phyloP scores from a whole-genome alignment of 441 rosid species.

The Syzygium syzygioides region DNA sequence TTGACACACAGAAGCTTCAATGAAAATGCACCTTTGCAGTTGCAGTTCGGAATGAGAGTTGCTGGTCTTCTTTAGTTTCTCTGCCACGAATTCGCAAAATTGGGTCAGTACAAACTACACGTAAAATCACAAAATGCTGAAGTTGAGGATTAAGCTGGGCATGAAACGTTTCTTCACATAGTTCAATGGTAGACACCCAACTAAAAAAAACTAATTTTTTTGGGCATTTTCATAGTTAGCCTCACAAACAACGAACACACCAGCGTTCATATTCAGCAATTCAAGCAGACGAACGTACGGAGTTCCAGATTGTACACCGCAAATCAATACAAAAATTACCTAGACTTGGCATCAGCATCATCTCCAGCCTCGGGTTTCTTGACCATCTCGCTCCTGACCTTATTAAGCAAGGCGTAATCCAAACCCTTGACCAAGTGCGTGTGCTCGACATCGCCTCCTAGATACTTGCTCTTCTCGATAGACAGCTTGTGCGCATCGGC shows the following conservation, averaged over 20 bases:
- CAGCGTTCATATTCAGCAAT: background rate
- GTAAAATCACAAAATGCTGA: background rate
- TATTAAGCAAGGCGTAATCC: conserved; percentile 87
- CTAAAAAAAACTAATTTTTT: background rate
- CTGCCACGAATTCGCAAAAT: conserved; percentile 23
- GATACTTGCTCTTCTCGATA: conserved; percentile 97
- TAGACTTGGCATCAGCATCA: conserved; percentile 50
- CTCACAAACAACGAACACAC: background rate
- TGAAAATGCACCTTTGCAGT: conserved; percentile 62
- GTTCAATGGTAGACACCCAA: background rate
- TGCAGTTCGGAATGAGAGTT: conserved; percentile 72
- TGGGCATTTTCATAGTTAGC: background rate
- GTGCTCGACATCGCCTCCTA: conserved; percentile 99
- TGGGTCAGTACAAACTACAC: background rate
- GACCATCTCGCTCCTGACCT: conserved; percentile 89
- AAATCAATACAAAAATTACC: conserved; percentile 26
- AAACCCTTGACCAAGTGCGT: conserved; percentile 97
- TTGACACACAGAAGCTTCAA: background rate
- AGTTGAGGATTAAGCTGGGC: background rate
- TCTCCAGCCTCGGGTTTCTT: conserved; percentile 81
- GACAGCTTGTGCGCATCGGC: conserved; percentile 82
- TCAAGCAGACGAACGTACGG: background rate
- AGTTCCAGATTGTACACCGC: background rate
- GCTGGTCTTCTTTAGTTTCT: conserved; percentile 65
- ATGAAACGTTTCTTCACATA: background rate